Evolutionary conservation across 495 filamentous ascomycete genomes (phyloP).

Genomic region (Talaromyces liani): DNA sequence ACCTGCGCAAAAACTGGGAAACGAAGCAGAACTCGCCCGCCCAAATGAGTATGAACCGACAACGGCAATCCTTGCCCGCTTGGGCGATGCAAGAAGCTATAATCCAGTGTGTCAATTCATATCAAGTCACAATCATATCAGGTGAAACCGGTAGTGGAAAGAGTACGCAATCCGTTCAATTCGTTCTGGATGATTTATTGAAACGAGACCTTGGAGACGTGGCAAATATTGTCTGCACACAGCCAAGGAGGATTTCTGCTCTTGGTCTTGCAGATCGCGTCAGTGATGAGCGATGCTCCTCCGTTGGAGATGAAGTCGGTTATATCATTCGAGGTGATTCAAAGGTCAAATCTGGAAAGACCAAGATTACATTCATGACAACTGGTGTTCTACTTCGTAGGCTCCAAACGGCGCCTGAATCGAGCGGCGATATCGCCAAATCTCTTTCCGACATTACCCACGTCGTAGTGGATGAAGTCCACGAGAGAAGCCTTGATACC

Average conservation of each 20-base stretch:
- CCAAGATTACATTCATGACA: constrained; percentile 92
- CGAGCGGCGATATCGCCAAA: constrained; percentile 65
- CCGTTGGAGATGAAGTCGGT: constrained; percentile 82
- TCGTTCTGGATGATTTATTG: constrained; percentile 89
- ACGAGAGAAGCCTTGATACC: constrained; percentile 91
- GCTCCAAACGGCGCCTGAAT: constrained; percentile 77
- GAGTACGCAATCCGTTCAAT: constrained; percentile 94
- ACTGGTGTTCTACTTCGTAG: constrained; percentile 91
- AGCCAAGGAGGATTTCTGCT: constrained; percentile 90
- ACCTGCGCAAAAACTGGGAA: constrained; percentile 45
- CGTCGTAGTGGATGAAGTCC: constrained; percentile 94
- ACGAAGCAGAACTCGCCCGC: constrained; percentile 45
- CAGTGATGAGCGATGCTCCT: constrained; percentile 77
- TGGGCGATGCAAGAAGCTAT: constrained; percentile 78
- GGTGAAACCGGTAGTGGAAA: constrained; percentile 97
- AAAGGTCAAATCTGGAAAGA: constrained; percentile 55
- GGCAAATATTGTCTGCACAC: constrained; percentile 93
- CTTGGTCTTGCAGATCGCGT: constrained; percentile 91
- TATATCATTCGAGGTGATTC: constrained; percentile 94
- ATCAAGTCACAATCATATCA: constrained; percentile 91
- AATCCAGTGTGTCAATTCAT: constrained; percentile 57
- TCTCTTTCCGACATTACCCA: constrained; percentile 86
- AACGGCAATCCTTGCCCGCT: constrained; percentile 70
- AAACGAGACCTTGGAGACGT: constrained; percentile 59
- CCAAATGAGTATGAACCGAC: constrained; percentile 62